Base-by-base conservation (phyloP, 140 eudicot genomes). In the Anethum foeniculum region DNA sequence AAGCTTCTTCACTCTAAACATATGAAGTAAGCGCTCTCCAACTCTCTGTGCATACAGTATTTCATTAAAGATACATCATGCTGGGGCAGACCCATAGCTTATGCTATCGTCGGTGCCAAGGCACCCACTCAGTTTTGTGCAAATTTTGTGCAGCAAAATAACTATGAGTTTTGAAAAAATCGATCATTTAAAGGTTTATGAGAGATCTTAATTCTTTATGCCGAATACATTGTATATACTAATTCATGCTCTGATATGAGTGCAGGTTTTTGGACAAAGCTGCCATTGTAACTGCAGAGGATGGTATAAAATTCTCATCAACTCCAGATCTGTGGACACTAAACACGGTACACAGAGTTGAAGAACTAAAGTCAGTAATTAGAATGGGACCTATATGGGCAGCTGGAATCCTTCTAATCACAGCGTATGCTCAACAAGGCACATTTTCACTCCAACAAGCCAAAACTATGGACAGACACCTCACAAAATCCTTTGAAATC, bases 381-480 rank as follows among this genome's bases (percentile, higher is more conserved):
- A 49, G 90, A 80, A 84, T 86, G 89, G 80, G 83, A 52, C 96
- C 91, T 27, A 88, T 90, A 8, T 88, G 93, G 93, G 87, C 88
- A 5, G 79, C 91, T 27, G 91, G 88, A 2, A 90, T 88, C 41
- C 56, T 90, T 41, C 85, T 86, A 27, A 80, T 87, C 81, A 87
- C 91, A 49, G 89, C 93, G 4, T 79, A 84, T 71, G 86, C 86
- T 79, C 92, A 88, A 72, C 88, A 87, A 54, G 56, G 76, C 76
- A 90, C 85, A 6, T 90, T 90, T 80, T 77, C 88, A 1, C 86
- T 88, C 52, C 90, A 83, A 73, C 92, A 90, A 80, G 92, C 94
- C 48, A 80, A 79, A 44, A 88, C 91, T 83, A 88, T 86, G 91
- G 58, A 90, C 84, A 74, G 92, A 10, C 89, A 84, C 85, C 84